Evolutionary conservation across 306 rosid genomes (phyloP).

Genomic region (Nissolia schottii): DNA sequence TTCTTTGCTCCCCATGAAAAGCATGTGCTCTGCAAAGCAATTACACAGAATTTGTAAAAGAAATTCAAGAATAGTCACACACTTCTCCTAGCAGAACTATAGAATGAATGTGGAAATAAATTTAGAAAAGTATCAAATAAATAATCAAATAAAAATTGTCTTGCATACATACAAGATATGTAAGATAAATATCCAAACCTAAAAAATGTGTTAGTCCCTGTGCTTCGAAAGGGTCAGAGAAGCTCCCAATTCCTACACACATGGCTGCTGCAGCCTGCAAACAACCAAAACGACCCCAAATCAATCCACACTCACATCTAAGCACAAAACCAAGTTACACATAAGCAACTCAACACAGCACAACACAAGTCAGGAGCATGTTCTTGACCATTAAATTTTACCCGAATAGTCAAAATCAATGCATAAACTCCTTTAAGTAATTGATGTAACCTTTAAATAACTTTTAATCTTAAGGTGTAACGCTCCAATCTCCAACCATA

Average conservation of each 20-base stretch:
- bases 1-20: conserved; percentile 93
- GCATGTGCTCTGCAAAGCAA: conserved; percentile 88
- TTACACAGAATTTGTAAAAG: not conserved
- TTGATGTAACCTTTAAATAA: not conserved
- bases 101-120: not conserved
- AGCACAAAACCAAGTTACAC: conserved; percentile 10
- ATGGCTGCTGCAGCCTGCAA: conserved; percentile 96
- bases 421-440: too few relatives aligned
- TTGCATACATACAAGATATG: too few relatives aligned
- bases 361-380: not conserved
- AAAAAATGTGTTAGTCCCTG: conserved; percentile 95
- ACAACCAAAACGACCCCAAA: not conserved
- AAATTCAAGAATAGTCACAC: not conserved
- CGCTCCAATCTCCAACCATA: not conserved
- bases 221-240: conserved; percentile 86
- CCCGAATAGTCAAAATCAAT: too few relatives aligned
- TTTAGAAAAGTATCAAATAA: not conserved
- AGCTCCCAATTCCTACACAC: conserved; percentile 96
- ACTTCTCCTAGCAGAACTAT: not conserved
- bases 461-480: not conserved
- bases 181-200: conserved; percentile 45
- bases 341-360: not conserved
- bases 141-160: not conserved
- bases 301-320: not conserved
- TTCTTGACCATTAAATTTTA: not conserved